These are phyloP conservation scores for Henckelia pumila DNA, from an alignment of 257 asterid genomes.

Conservation along the genomic window DNA sequence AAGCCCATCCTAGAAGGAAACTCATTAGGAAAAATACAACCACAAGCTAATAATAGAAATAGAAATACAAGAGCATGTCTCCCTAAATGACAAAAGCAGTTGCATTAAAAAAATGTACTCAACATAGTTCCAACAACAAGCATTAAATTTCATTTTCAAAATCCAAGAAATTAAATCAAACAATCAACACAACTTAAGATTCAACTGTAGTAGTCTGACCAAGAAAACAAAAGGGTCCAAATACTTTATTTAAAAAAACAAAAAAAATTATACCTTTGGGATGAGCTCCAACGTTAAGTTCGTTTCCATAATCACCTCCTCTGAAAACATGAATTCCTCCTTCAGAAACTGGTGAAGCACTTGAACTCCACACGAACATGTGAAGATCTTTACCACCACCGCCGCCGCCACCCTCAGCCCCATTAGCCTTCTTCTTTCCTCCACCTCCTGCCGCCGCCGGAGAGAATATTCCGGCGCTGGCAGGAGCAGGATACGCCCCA, in stretches of 20 bases:
- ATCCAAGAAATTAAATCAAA: slow-evolving; percentile 3
- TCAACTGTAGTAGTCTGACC: background rate
- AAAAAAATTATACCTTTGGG: slow-evolving; percentile 61
- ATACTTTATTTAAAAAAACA: too few relatives aligned
- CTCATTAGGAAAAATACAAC: slow-evolving; percentile 23
- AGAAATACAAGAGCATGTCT: slow-evolving; percentile 20
- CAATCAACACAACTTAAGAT: background rate
- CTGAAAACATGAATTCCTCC: slow-evolving; percentile 94
- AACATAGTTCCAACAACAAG: slow-evolving; percentile 28
- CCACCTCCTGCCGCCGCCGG: slow-evolving; percentile 55
- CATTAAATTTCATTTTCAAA: background rate
- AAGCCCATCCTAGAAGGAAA: slow-evolving; percentile 31
- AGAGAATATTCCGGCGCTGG: slow-evolving; percentile 78
- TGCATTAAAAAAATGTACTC: slow-evolving; percentile 25
- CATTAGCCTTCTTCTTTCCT: slow-evolving; percentile 63
- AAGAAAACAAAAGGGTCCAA: slow-evolving; percentile 4
- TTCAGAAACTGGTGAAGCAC: slow-evolving; percentile 97
- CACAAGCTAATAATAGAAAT: slow-evolving; percentile 26
- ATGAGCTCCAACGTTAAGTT: slow-evolving; percentile 63
- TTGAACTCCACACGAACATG: slow-evolving; percentile 98
- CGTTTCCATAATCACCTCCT: slow-evolving; percentile 77
- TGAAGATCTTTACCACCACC: slow-evolving; percentile 71
- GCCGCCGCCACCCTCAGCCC: slow-evolving; percentile 43
- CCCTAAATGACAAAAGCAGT: slow-evolving; percentile 35
- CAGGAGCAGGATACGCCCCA: slow-evolving; percentile 75